Base-by-base conservation (phyloP, 2,329 filamentous ascomycete genomes). In the Rutstroemia sp. region DNA sequence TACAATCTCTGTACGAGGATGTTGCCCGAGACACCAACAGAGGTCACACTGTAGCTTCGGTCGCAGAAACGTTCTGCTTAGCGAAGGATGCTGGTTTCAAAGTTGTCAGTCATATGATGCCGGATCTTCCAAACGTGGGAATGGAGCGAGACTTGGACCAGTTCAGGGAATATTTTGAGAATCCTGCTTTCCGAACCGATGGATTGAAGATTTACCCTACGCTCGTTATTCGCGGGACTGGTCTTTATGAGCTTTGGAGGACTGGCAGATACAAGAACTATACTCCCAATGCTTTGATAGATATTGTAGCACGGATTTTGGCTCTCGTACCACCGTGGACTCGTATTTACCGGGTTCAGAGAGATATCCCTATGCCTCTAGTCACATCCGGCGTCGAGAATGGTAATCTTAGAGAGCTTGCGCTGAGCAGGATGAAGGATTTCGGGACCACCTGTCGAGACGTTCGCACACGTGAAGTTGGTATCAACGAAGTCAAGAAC, bases 51-150 rank as follows among this genome's bases (percentile, higher is more conserved):
- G 94, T 99, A 23, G 90, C 91, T 6, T 83, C 95, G 1, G 94
- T 99, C 0, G 92, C 91, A 30, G 92, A 99, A 73, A 99, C 94
- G 0, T 99, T 99, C 70, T 95, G 89, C 64, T 78, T 96, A n/a
- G 85, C 94, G 61, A 99, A 99, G 73, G 95, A 99, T 71, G 91
- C 95, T 5, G 94, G 94, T 0, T 99, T 96, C 80, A 99, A 99
- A 72, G 94, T 99, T 0, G 94, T 99, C 60, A 95, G 89, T 63
- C 94, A 99, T 74, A 99, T 99, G 94, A 99, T 99, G 94, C 94
- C 94, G 1, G 94, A 99, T 70, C 75, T 99, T 48, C 94, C 94
- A 3, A 99, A 99, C 66, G 94, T 99, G 2, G 94, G 94, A 56
- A 96, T 97, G 88, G 95, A 99, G 73, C 87, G 94, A 66, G 94